Evolutionary conservation across 1,284 basidiomycete genomes (phyloP), one percentile per base, ranked within the genome.

Genomic region (Cutaneotrichosporon dermatis): DNA sequence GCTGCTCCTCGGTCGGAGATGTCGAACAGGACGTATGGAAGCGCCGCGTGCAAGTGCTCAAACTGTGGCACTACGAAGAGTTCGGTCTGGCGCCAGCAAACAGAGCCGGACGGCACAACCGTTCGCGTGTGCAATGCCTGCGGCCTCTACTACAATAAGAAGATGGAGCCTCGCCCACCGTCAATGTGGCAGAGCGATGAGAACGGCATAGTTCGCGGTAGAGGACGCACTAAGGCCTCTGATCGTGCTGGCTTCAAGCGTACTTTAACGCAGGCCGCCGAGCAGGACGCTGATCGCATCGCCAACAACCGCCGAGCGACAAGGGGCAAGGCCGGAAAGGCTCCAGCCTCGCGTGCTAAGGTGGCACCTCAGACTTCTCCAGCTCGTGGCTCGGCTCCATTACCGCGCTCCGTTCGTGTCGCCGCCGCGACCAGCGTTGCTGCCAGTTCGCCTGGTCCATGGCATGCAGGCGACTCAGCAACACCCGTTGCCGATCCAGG

Each of bases 71-170:
- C 72, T 16, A 74, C 70, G 4, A 73, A 74, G 54, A 70, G 67
- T 46, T 68, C 69, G 2, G 73, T 76, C 4, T 78, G 76, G 76
- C 66, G 76, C 51, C 71, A 67, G 13, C 75, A 73, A 65, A 64
- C 66, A 33, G 69, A 70, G 64, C 70, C 73, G 12, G 65, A 71
- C 55, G 72, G 71, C 25, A 62, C 68, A 52, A 62, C 64, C 3
- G 66, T 71, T 42, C 63, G 71, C 50, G 72, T 76, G 10, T 78
- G 76, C 65, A 78, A 78, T 65, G 76, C 76, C n/a, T 78, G 76
- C 52, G 76, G 76, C 1, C 63, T 78, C 34, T 78, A 76, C 66
- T 76, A 68, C 68, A 76, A 78, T 61, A 73, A 75, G 64, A 68
- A 65, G 43, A 63, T 69, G 7, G 63, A 58, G 13, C 74, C 76